Conservation (phyloP, 257 asterid species). For the Solanum pinnatisectum region DNA sequence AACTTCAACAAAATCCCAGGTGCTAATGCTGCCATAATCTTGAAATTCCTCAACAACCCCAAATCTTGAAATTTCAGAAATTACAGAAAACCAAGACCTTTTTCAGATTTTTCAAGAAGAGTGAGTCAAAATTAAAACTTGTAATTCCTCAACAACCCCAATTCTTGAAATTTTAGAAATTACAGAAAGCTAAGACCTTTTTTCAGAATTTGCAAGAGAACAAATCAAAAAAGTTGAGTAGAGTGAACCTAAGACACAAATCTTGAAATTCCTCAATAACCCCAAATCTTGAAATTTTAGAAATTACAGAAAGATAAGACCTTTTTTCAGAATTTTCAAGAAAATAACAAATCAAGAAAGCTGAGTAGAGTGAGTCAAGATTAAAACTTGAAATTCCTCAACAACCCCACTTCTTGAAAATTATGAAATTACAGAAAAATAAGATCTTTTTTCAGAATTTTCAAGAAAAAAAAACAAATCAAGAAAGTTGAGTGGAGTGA, state of each 20-base stretch:
- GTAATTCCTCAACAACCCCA: background rate
- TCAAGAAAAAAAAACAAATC: background rate
- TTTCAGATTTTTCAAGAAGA: background rate
- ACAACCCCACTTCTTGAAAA: background rate
- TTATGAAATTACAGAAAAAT: background rate
- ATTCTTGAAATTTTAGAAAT: background rate
- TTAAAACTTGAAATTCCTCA: background rate
- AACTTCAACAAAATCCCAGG: slow-evolving; percentile 82
- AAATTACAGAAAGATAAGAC: background rate
- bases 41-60: background rate
- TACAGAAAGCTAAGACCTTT: background rate
- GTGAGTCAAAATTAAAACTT: background rate
- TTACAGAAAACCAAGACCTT: background rate
- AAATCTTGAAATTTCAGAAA: background rate
- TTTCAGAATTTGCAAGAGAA: background rate
- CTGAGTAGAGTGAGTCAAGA: background rate
- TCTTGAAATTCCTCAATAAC: background rate
- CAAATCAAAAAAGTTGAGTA: too few species aligned
- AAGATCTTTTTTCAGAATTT: background rate
- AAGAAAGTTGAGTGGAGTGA: background rate
- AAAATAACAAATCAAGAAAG: background rate
- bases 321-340: background rate
- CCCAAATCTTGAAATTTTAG: background rate
- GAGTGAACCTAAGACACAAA: background rate
- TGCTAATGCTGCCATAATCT: slow-evolving; percentile 63